Evolutionary conservation across 768 basidiomycete species (phyloP).

Genomic region (Leucogyrophana mollusca): DNA sequence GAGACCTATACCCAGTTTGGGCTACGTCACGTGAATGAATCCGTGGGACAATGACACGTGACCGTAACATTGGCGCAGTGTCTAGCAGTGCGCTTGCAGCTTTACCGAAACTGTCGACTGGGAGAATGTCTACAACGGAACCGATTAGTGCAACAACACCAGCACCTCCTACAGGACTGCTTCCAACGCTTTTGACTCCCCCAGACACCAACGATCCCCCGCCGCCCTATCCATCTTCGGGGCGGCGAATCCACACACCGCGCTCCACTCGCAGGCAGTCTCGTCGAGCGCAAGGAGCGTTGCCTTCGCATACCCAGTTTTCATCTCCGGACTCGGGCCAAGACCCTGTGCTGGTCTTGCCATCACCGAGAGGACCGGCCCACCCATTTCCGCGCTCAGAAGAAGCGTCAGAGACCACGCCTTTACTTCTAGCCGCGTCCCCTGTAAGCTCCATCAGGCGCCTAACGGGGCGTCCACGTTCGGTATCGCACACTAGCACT

Average conservation of each 20-base stretch:
- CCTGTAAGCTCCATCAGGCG: conserved; percentile 20
- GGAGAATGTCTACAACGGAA: no score
- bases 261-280: conserved; percentile 28
- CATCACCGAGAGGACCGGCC: conserved; percentile 15
- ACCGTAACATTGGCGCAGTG: no score
- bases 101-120: no score
- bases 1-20: no score
- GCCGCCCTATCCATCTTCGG: conserved; percentile 63
- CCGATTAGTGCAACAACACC: no score
- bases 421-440: conserved; percentile 38
- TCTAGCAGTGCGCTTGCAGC: no score
- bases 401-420: conserved; percentile 47
- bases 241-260: conserved; percentile 39
- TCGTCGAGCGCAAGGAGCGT: conserved; percentile 28
- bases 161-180: conserved; percentile 7
- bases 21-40: no score
- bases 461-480: conserved; percentile 41
- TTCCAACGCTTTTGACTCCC: conserved; percentile 10
- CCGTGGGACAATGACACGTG: no score
- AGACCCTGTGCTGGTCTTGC: conserved; percentile 29
- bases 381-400: conserved; percentile 22
- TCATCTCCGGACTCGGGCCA: conserved; percentile 35
- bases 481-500: conserved; percentile 58
- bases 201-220: conserved; percentile 56
- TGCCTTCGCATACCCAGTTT: conserved; percentile 25